Base-by-base conservation (phyloP, 1,139 yeast genomes). In the Saccharomyces hybrid region DNA sequence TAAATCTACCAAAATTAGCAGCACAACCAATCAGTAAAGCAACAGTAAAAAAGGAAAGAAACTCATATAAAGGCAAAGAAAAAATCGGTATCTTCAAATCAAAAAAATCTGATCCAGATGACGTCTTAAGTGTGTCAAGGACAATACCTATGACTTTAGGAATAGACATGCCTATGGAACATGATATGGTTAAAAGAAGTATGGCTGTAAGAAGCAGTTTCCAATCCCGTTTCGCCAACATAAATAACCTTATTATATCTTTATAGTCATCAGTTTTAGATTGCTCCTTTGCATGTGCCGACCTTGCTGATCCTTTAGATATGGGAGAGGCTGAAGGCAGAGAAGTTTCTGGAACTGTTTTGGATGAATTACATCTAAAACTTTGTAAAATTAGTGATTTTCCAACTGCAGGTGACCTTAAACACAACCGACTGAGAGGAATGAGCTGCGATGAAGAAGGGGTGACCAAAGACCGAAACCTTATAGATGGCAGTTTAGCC, bases 81-180 rank as follows among this genome's bases (percentile, higher is more conserved):
- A 75, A 80, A 59, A 66, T 68, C 4, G 69, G 67, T 11, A 72
- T 72, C 13, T 76, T 63, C 48, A 74, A 73, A 2, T 75, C 78
- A 47, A 60, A 51, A 14, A 51, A 65, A 14, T 49, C 56, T 48
- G 49, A 5, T n/a, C 55, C 70, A 26, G 66, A 62, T 54, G 77
- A 68, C 27, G 70, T 73, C 63, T 74, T 79, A 1, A 85, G 78
- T 2, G 84, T 80, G 65, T 84, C 90, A 42, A 84, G 70, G 13
- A 84, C 86, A 61, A 86, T 80, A 46, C 98, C 98, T 48, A 91
- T 88, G 25, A 87, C 78, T 57, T 86, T 80, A 2, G 98, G 97
- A 55, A 90, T 75, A 4, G 86, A 75, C 86, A 91, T 83, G 30
- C 86, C 78, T 25, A 89, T 79, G 2, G 76, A 74, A 20, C 87